Evolutionary conservation across 2,329 filamentous ascomycete genomes (phyloP).

Genomic region (Neopestalotiopsis clavispora): DNA sequence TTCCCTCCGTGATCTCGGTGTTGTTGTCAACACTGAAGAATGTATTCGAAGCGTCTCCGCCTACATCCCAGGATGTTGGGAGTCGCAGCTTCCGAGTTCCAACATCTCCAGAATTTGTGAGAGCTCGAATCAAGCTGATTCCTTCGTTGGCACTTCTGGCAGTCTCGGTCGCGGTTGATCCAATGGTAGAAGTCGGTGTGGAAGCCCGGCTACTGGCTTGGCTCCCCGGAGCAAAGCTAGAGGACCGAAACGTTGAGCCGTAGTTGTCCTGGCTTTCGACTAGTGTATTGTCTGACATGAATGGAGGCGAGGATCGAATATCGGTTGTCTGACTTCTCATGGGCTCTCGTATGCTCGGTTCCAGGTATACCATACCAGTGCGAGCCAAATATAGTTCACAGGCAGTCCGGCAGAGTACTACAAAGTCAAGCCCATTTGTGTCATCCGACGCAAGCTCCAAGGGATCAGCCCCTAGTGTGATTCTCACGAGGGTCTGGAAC

Average conservation of each 20-base stretch:
- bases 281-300: conserved; percentile 26
- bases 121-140: conserved; percentile 33
- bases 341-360: not conserved
- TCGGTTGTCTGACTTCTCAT: not conserved
- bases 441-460: conserved; percentile 11
- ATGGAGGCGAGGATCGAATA: conserved; percentile 13
- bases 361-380: conserved; percentile 26
- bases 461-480: conserved; percentile 17
- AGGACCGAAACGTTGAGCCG: conserved; percentile 23
- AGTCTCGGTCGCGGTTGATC: conserved; percentile 22
- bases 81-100: conserved; percentile 29
- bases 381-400: conserved; percentile 35
- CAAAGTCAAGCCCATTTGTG: conserved; percentile 17
- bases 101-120: conserved; percentile 35
- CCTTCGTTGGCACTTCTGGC: conserved; percentile 24
- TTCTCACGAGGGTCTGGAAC: conserved; percentile 23
- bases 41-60: conserved; percentile 28
- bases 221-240: conserved; percentile 26
- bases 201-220: conserved; percentile 29
- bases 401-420: conserved; percentile 28
- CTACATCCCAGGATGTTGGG: conserved; percentile 34
- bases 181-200: conserved; percentile 24
- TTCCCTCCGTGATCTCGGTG: conserved; percentile 30
- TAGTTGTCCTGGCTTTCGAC: conserved; percentile 31
- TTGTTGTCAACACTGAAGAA: conserved; percentile 35